phyloP scores from a whole-genome alignment of 306 rosid genomes.

The Nissolia schottii region DNA sequence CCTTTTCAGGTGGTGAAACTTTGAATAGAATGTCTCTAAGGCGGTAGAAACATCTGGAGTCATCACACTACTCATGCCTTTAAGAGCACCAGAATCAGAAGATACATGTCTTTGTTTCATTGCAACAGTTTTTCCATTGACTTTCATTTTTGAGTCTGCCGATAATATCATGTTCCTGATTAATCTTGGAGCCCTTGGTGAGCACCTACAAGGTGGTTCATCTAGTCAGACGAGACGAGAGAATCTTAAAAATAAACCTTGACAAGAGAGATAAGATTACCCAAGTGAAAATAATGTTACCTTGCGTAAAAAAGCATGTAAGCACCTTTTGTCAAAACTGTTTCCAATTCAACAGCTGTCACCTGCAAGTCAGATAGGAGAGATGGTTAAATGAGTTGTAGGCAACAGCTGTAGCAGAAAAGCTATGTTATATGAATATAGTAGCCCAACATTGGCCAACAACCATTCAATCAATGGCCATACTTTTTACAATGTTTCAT shows the following conservation, averaged over 20 bases:
- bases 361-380: conserved; percentile 45
- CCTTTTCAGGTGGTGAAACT: conserved; percentile 35
- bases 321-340: conserved; percentile 67
- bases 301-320: conserved; percentile 93
- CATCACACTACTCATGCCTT: neutral
- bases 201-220: conserved; percentile 55
- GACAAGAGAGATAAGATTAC: neutral
- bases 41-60: conserved; percentile 25
- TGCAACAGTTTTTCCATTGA: conserved; percentile 36
- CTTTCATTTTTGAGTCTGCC: conserved; percentile 50
- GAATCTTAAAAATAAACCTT: neutral
- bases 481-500: too few species aligned
- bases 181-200: conserved; percentile 78
- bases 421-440: too few species aligned
- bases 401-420: neutral
- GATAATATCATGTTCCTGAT: conserved; percentile 50
- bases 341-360: conserved; percentile 60
- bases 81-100: conserved; percentile 29
- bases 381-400: neutral
- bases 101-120: conserved; percentile 35
- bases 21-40: conserved; percentile 29
- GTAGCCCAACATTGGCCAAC: too few species aligned
- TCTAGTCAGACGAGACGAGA: conserved; percentile 10
- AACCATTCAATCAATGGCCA: too few species aligned
- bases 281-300: conserved; percentile 24